Percentiles rank a stretch among this genome's conserved stretches.
Evolutionary conservation across 2,329 filamentous ascomycete genomes (phyloP).

Genomic region (Chrysosporium queenslandicum): DNA sequence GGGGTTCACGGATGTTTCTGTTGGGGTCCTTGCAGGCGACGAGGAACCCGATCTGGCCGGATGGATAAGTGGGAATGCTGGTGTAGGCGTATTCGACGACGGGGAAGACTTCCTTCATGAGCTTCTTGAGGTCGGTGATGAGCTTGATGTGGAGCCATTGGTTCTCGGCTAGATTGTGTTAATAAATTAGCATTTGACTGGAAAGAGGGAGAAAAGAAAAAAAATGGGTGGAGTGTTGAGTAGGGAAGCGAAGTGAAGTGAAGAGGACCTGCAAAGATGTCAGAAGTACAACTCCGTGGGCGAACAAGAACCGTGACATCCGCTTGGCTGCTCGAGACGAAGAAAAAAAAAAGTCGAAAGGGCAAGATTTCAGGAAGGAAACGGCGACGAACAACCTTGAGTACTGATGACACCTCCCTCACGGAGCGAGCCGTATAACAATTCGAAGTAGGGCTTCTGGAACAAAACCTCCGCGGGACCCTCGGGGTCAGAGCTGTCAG

Average conservation of each 20-base stretch:
- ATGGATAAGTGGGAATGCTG: conserved; percentile 97
- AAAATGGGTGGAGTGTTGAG: background rate
- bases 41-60: conserved; percentile 99
- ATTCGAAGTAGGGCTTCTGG: conserved; percentile 97
- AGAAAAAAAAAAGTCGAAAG: conserved; percentile 35
- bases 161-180: conserved; percentile 68
- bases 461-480: conserved; percentile 93
- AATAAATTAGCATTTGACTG: conserved; percentile 23
- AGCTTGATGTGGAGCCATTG: conserved; percentile 96
- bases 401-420: conserved; percentile 98
- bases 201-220: background rate
- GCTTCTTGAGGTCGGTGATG: conserved; percentile 91
- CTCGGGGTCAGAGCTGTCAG: conserved; percentile 94
- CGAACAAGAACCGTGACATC: background rate
- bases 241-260: background rate
- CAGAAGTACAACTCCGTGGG: background rate
- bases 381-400: conserved; percentile 98
- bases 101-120: conserved; percentile 94
- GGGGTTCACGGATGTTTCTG: conserved; percentile 72
- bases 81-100: conserved; percentile 96
- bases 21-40: conserved; percentile 92
- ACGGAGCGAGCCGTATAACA: conserved; percentile 77
- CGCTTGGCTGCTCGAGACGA: conserved; percentile 10
- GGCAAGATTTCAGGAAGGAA: conserved; percentile 61
- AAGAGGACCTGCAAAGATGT: conserved; percentile 6